Evolutionary conservation across 805 yeast species (phyloP).

Genomic region (Monosporozyma aerobia): DNA sequence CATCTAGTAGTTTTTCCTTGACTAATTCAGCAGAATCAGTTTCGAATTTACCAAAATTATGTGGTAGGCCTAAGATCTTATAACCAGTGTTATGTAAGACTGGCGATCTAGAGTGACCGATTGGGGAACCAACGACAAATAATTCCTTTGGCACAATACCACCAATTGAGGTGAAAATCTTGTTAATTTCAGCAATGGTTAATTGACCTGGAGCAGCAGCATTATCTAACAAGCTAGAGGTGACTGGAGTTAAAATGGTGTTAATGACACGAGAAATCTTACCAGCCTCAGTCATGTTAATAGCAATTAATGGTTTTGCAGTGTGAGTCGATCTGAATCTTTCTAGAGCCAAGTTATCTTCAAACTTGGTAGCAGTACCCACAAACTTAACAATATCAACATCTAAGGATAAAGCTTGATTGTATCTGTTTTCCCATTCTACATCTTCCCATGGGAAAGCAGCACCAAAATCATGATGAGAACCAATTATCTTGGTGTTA

Average conservation of each 20-base stretch:
- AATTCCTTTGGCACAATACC: constrained; percentile 49
- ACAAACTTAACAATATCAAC: constrained; percentile 78
- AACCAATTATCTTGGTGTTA: constrained; percentile 66
- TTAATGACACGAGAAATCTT: constrained; percentile 74
- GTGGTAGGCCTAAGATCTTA: constrained; percentile 66
- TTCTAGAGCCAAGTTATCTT: constrained; percentile 67
- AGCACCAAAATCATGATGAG: constrained; percentile 70
- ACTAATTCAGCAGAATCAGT: constrained; percentile 55
- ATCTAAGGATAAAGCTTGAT: constrained; percentile 52
- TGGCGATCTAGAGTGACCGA: constrained; percentile 85
- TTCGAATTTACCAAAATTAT: constrained; percentile 57
- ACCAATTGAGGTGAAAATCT: constrained; percentile 50
- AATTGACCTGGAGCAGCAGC: constrained; percentile 79
- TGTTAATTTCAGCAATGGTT: constrained; percentile 55
- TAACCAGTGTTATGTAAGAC: constrained; percentile 75
- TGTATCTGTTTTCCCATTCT: constrained; percentile 69
- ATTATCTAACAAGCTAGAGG: constrained; percentile 56
- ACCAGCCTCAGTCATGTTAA: constrained; percentile 72
- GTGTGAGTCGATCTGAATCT: constrained; percentile 51
- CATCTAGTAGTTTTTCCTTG: constrained; percentile 39
- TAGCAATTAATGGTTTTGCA: constrained; percentile 60
- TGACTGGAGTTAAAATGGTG: constrained; percentile 70
- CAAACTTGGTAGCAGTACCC: constrained; percentile 56
- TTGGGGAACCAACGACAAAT: constrained; percentile 73
- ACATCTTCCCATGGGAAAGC: constrained; percentile 52